Evolutionary conservation across 1,139 yeast species (phyloP).

Genomic region (Ogataea hybrid): DNA sequence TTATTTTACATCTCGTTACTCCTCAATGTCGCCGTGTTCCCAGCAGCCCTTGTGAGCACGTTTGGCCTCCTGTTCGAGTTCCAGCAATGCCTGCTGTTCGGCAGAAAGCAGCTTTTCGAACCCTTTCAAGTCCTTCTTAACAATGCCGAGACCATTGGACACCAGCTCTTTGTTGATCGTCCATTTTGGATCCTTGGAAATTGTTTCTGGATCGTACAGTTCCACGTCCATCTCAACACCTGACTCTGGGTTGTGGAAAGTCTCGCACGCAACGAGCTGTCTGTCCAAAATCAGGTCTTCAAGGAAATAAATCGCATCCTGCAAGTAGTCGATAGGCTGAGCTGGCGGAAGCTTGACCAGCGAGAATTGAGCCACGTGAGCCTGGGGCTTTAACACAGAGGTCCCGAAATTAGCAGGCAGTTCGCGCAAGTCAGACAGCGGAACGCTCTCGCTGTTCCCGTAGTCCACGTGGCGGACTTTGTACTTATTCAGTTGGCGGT

Average conservation of each 20-base stretch:
- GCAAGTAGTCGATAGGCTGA: conserved; percentile 55
- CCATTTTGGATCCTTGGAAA: conserved; percentile 51
- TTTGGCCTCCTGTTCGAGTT: conserved; percentile 50
- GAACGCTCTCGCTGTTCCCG: conserved; percentile 55
- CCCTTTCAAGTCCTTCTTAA: conserved; percentile 40
- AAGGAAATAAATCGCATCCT: conserved; percentile 57
- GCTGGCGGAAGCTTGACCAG: conserved; percentile 60
- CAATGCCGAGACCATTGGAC: conserved; percentile 64
- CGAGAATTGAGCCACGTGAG: conserved; percentile 55
- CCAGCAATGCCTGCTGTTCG: conserved; percentile 41
- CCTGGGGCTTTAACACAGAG: conserved; percentile 49
- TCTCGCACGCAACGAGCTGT: conserved; percentile 57
- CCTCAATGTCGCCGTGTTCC: conserved; percentile 79
- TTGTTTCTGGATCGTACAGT: conserved; percentile 60
- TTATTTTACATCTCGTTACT: conserved; percentile 25
- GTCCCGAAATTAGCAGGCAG: conserved; percentile 53
- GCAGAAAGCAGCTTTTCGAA: conserved; percentile 39
- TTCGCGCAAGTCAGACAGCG: conserved; percentile 46
- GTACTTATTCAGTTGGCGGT: conserved; percentile 44
- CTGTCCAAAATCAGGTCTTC: conserved; percentile 54
- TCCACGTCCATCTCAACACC: conserved; percentile 49
- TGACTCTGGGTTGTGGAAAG: conserved; percentile 39
- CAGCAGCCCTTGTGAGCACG: conserved; percentile 64
- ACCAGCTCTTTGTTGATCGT: conserved; percentile 65
- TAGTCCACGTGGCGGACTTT: conserved; percentile 64